Base-by-base conservation (phyloP, 352 stramenopile species). In the Phytophthora megakarya region DNA sequence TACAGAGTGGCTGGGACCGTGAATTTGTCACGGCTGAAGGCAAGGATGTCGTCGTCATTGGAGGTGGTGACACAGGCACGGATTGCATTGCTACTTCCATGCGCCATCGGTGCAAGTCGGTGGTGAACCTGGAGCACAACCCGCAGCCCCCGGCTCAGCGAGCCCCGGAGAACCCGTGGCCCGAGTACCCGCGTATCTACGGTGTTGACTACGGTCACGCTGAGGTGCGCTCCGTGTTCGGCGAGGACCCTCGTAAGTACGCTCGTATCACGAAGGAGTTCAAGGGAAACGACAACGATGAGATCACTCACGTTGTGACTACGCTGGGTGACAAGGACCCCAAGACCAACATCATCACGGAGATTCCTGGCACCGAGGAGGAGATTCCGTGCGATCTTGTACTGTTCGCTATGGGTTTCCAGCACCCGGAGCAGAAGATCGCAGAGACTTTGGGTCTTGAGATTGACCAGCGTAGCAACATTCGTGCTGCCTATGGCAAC, bases 51-150 rank as follows among this genome's bases (percentile, higher is more conserved):
- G 97, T 99, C 35, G 96, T 99, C 0, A 99, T 99, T 85, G 97
- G 97, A 47, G 97, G 96, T 45, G 96, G 97, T 62, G 91, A 98
- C 63, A 99, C 97, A 10, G 96, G 96, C 52, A 99, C 97, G 26
- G 97, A 99, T 81, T 99, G 96, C 80, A 99, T 99, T 75, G 97
- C 96, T 32, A 99, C 97, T 35, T 98, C 93, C 32, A 98, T 99
- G 94, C 93, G 97, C 26, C 92, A 97, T 47, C 87, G 93, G 18
- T 98, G 95, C 88, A 98, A 98, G 70, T 98, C 88, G 32, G 89
- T 99, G 30, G 89, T 96, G 35, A 99, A 99, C 78, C 89, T 99
- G 60, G 97, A 99, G 72, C 86, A 98, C 64, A 98, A 99, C 80
- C 78, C 93, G 26, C 72, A 91, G 72, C 96, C 96, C 23, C 97